These are phyloP conservation scores for Fusarium praegraminearum DNA, from an alignment of 2,329 filamentous ascomycete genomes.

Conservation along the genomic window DNA sequence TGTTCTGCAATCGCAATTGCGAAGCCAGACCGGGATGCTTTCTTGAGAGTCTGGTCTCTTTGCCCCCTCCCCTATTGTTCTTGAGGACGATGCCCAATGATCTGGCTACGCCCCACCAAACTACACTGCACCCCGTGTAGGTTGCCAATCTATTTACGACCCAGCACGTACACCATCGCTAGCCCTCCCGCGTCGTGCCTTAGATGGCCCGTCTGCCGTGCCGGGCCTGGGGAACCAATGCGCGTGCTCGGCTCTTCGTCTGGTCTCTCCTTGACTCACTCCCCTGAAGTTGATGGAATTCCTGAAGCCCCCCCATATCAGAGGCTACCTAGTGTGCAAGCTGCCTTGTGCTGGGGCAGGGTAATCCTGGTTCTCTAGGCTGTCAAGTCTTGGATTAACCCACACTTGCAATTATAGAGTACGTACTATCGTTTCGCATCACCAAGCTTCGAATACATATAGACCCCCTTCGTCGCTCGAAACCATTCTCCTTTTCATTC, in stretches of 20 bases:
- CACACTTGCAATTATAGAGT: constrained; percentile 41
- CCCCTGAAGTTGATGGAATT: constrained; percentile 25
- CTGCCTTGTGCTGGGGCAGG: constrained; percentile 39
- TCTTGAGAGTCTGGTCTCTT: constrained; percentile 36
- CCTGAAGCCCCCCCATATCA: constrained; percentile 27
- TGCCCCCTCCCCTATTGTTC: constrained; percentile 12
- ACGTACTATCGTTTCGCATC: constrained; percentile 40
- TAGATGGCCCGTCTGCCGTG: constrained; percentile 40
- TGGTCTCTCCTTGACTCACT: constrained; percentile 43
- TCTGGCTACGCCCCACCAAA: constrained; percentile 38
- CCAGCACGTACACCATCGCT: constrained; percentile 34
- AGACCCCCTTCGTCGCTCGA: constrained; percentile 34
- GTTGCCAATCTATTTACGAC: constrained; percentile 19
- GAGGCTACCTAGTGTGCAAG: constrained; percentile 36
- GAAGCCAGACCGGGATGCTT: constrained; percentile 23
- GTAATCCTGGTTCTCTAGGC: constrained; percentile 41
- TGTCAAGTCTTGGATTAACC: constrained; percentile 35
- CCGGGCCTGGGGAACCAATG: constrained; percentile 35
- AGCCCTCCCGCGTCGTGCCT: constrained; percentile 36
- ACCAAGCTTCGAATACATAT: constrained; percentile 43
- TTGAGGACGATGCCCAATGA: constrained; percentile 44
- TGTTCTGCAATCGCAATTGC: constrained; percentile 20
- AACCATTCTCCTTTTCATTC: constrained; percentile 13
- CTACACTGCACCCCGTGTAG: constrained; percentile 30
- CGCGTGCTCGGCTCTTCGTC: constrained; percentile 32